Base-by-base conservation (phyloP, 139 green algal genomes). In the Nannochloris sp. region DNA sequence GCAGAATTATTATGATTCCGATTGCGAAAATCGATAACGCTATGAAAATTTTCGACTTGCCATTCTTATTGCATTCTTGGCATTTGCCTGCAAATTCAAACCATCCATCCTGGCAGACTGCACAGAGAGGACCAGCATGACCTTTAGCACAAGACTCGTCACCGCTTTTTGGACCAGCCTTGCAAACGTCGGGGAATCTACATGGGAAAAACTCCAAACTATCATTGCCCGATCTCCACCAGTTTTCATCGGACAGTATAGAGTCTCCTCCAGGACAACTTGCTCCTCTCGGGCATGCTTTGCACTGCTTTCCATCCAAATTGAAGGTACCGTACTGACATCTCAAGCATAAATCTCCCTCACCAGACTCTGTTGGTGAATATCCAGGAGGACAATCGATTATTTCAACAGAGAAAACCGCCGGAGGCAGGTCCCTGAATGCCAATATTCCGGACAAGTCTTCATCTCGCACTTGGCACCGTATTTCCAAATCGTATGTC, bases 51-150 rank as follows among this genome's bases (percentile, higher is more conserved):
- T 64, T 69, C 24, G 31, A 58, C 16, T 57, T 53, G 3, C 19
- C 68, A n/a, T 23, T 23, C 7, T 23, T 11, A 7, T 19, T 36
- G 49, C 69, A 75, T 36, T 18, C 14, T 5, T 9, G 9, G 69
- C 73, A 79, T 5, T 21, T 37, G 5, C 64, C 63, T 2, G 40
- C 23, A 57, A 74, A 73, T 48, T 58, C 48, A 46, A 70, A 79
- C 46, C 40, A 64, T 7, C 23, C 63, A 5, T 31, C 16, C 16
- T 23, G 6, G 44, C 73, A 79, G 12, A 78, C 48, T 24, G 61
- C 48, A 62, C 73, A 79, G 44, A 79, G 69, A 23, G 73, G 73
- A 4, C 73, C 73, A 11, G 57, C 3, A 40, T 73, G 53, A 5
- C 69, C 68, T 21, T 24, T 16, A n/a, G 3, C 12, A 43, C 73